Evolutionary conservation across 441 rosid species (phyloP), one percentile per base, ranked within the genome.

Genomic region (Populus tomentosa): DNA sequence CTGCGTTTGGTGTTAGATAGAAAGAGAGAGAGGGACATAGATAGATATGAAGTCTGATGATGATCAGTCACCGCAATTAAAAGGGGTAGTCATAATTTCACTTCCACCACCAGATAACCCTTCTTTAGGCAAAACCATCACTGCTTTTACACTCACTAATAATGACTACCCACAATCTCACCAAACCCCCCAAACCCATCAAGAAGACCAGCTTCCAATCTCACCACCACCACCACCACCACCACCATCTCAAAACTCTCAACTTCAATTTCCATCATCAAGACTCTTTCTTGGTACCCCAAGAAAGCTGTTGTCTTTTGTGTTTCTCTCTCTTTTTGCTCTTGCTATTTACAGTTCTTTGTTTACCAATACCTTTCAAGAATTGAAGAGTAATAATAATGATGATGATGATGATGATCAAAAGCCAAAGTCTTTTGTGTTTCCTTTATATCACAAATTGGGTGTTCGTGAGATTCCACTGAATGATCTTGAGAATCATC

Each of bases 51-150:
- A 92, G 33, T 76, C 87, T 72, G 81, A 88, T 65, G 87, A 86
- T 74, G 84, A 42, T 3, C 50, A 32, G 28, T 74, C 81, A 20
- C 82, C 82, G 5, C 88, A 79, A 2, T 70, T 91, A 14, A 86
- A 75, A 68, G 87, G 92, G 4, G 89, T 95, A 0, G 95, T 95
- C 36, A 88, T 93, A 33, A 92, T 95, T 86, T 88, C 96, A 77
- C 94, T 95, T 74, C 99, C 99, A 46, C 98, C 98, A 0, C 81
- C 90, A 3, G 87, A 92, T 73, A 89, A 91, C 64, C 97, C 93
- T 71, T 90, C 93, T 53, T 24, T 87, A 73, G 98, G 98, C 80
- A 95, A 95, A 87, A 95, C 98, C 33, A 91, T 93, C 80, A 87
- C 99, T 74, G 94, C 95, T 82, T 89, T 86, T 75, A 91, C 96